Base-by-base conservation (phyloP, 2,329 filamentous ascomycete species). In the Ampelomyces quisqualis region DNA sequence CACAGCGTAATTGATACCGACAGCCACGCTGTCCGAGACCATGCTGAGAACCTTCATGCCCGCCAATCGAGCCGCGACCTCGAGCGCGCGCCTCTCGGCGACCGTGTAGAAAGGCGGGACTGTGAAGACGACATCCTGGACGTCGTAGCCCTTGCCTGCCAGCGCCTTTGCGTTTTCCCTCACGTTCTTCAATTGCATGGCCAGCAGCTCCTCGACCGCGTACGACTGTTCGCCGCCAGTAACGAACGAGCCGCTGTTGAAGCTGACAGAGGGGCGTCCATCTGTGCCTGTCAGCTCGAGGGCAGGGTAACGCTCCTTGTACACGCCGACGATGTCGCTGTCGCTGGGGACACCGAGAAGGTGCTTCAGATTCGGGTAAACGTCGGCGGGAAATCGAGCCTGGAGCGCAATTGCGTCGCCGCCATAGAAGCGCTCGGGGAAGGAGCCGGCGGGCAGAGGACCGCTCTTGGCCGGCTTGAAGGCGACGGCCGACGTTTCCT, bases 1-100 rank as follows among this genome's bases (percentile, higher is more conserved):
- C 19, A 90, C 96, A 29, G 93, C 93, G 69, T 97, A 98, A 72
- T 98, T 94, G 55, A 98, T 73, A 18, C 90, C 93, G 43, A 98
- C 91, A 21, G 93, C 90, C 47, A 96, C 72, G 11, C 90, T 90
- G 64, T 98, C 93, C 53, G 85, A 93, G 51, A 98, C 79, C 44
- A 97, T 74, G 38, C 84, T 84, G 54, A 96, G 78, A 9, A 96
- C 84, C 59, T 88, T 89, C 55, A 98, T 75, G 10, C 90, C 91
- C 7, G 93, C 90, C 61, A 98, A 75, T 40, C 93, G 84, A 9
- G 90, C 90, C 7, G 93, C 90, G 57, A 89, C 73, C 64, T 88
- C 80, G 5, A 97, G 76, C 31, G 91, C 89, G 53, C 88, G 82
- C 77, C 87, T 91, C 76, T 98, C 93, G 57, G 95, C 88, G 1